Evolutionary conservation across 164 flowering plant genomes (phyloP), one percentile per base, ranked within the genome.

Genomic region (Piper betle): DNA sequence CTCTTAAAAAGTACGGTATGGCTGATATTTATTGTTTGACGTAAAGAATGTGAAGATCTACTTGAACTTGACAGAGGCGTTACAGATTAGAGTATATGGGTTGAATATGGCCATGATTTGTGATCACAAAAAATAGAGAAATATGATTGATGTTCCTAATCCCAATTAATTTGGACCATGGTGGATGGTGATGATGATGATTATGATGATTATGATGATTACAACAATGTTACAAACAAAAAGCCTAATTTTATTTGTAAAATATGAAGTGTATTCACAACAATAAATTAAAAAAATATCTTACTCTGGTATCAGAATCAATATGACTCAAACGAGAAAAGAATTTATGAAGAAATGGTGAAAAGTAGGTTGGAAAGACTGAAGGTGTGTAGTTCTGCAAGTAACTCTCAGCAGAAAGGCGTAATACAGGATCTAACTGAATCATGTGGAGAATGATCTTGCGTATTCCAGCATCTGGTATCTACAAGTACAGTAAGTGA

Each of bases 371-470:
- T 4, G 97, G 99, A 63, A 94, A 91, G 50, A 84, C 93, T 71
- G 77, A 66, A n/a, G 78, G 64, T 15, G 87, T 81, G 77, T 81
- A 90, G 63, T 67, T 77, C 78, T 88, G 91, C 68, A 94, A 73
- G 80, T 94, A 94, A 72, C 76, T 77, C 64, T 91, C 97, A 71
- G 97, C 97, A 72, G 97, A 83, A 58, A 81, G 75, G 40, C 99
- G 83, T 52, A 75, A 79, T 63, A 83, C 95, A 18, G 96, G 95
- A 66, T 91, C 96, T 73, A 94, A 72, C 73, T 94, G 99, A 75
- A 94, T 88, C 99, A 94, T 94, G 75, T 94, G 99, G 62, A 85
- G 96, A 64, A 94, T 86, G 95, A 94, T 86, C 79, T 83, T 83
- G 62, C 97, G 86, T 43, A 94, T 73, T 72, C 93, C 96, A 75